These are phyloP conservation scores for Teratosphaeria destructans DNA, from an alignment of 2,329 filamentous ascomycete genomes.

Conservation along the genomic window DNA sequence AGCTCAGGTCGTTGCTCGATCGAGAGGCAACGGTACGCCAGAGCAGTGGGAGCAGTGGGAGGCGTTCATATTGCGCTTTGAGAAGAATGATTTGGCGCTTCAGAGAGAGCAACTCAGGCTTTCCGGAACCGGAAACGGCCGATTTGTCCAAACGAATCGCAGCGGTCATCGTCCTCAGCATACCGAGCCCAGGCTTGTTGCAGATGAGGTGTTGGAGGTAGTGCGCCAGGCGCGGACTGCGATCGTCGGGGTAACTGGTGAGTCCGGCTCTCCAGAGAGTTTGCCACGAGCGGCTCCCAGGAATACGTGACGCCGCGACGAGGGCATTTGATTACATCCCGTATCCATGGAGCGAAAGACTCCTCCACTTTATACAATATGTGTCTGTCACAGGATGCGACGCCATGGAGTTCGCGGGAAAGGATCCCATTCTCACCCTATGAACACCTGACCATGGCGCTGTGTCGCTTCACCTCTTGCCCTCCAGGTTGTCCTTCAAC, in stretches of 20 bases:
- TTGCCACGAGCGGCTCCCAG: neutral
- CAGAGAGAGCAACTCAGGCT: neutral
- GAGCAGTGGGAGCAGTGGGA: neutral
- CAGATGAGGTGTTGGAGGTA: neutral
- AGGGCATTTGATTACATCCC: no score
- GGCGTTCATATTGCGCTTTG: neutral
- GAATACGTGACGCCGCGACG: neutral
- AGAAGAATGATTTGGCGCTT: neutral
- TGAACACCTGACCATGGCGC: neutral
- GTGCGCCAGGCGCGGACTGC: neutral
- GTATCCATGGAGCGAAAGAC: no score
- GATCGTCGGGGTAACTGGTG: neutral
- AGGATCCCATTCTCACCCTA: neutral
- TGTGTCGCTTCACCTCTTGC: neutral
- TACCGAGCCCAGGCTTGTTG: neutral
- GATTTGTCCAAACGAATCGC: neutral
- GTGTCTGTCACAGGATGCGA: no score
- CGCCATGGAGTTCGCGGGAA: no score
- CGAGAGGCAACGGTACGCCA: neutral
- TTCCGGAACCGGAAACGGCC: neutral
- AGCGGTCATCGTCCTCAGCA: neutral
- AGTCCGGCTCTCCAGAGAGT: neutral
- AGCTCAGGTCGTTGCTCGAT: no score
- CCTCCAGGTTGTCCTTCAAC: neutral
- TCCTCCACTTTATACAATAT: no score